These are phyloP conservation scores for Apiosordaria backusii DNA, from an alignment of 495 filamentous ascomycete genomes.

Conservation along the genomic window DNA sequence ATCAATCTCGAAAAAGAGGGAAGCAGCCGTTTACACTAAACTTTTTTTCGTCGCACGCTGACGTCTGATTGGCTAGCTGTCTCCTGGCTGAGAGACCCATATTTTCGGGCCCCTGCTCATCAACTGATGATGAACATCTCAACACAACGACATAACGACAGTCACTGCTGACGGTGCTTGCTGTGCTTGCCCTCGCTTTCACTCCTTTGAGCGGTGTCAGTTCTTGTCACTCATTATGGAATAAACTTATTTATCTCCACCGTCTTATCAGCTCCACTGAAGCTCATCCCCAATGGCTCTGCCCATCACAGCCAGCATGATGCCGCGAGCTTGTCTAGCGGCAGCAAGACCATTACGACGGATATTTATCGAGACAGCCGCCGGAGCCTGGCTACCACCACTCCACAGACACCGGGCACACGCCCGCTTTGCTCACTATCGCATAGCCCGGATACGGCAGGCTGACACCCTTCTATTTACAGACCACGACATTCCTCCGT, in stretches of 20 bases:
- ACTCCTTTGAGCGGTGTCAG: neutral
- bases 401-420: neutral
- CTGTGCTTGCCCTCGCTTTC: neutral
- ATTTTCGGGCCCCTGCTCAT: neutral
- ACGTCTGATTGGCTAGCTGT: neutral
- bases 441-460: neutral
- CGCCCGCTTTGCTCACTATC: neutral
- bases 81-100: constrained; percentile 1
- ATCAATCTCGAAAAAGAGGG: neutral
- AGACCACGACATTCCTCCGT: neutral
- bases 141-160: neutral
- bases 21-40: neutral
- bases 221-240: neutral
- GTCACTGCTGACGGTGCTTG: neutral
- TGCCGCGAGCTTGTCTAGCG: neutral
- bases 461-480: neutral
- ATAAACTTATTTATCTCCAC: neutral
- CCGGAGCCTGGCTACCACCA: neutral
- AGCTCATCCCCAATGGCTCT: neutral
- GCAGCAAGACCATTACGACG: neutral
- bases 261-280: neutral
- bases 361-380: neutral
- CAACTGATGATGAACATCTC: neutral
- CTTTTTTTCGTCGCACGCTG: constrained; percentile 5
- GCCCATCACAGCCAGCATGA: neutral